Base-by-base conservation (phyloP, 345 rosid genomes). In the Citrus maxima region DNA sequence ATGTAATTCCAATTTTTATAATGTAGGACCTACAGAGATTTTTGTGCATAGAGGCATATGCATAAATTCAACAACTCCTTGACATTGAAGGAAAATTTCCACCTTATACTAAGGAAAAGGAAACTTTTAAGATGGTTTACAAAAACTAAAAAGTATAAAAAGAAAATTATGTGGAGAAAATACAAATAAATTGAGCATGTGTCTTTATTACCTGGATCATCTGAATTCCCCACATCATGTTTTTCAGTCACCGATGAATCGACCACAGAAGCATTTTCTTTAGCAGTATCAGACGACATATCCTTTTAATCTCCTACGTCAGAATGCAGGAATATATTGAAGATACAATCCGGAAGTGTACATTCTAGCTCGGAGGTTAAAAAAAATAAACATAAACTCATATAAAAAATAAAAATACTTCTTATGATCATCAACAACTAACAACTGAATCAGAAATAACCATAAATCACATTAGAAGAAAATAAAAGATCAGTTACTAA, bases 241-340 rank as follows among this genome's bases (percentile, higher is more conserved):
- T 85, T 93, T 93, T 92, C 94, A 72, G 98, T 92, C 86, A 86
- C 79, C 12, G 98, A 95, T 12, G 98, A 95, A 85, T 92, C 98
- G 46, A 90, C 97, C 74, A 92, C 98, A 30, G 98, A 93, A 70
- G 93, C 94, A 89, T 88, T 90, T 84, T 93, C 98, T 77, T 88
- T 92, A 18, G 88, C 90, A 61, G 91, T 88, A 87, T 95, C 98
- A 78, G 89, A 90, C 79, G 98, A 93, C 98, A 95, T 93, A 40
- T 78, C 87, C 85, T 80, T 74, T 65, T 84, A 27, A 64, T 49
- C 70, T 60, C 79, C 89, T 77, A 76, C 2, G 22, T 74, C 70
- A 81, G 38, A 80, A 70, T 9, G 72, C 58, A 67, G 73, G 38
- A 51, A 22, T 18, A 81, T 40, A 58, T 71, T 61, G 76, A 58